Conservation (phyloP, 2,329 filamentous ascomycete species). For the Lachnellula occidentalis region DNA sequence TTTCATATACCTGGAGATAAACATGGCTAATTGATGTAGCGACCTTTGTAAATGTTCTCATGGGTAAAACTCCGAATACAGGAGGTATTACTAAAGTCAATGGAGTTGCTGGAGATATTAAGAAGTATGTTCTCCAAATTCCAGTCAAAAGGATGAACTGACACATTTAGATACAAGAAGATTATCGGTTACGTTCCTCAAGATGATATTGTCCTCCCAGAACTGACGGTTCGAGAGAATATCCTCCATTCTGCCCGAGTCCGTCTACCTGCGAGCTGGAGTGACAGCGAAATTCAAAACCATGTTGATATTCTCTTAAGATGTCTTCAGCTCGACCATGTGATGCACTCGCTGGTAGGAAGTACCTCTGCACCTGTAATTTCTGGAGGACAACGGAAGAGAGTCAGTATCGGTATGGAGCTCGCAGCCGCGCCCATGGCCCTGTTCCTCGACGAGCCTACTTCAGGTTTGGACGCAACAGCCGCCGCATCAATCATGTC, state of each 20-base stretch:
- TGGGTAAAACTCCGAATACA: conserved; percentile 51
- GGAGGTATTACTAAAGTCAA: conserved; percentile 48
- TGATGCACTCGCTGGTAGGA: conserved; percentile 43
- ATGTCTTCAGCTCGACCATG: conserved; percentile 39
- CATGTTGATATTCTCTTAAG: conserved; percentile 53
- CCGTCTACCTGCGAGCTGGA: conserved; percentile 48
- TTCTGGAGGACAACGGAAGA: conserved; percentile 55
- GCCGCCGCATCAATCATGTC: conserved; percentile 57
- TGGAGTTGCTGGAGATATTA: conserved; percentile 25
- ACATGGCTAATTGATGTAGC: conserved; percentile 23
- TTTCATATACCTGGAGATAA: not conserved
- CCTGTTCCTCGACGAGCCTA: conserved; percentile 57
- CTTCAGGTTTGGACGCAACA: conserved; percentile 57
- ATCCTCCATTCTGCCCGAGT: conserved; percentile 54
- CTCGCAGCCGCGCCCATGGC: conserved; percentile 52
- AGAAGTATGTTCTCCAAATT: conserved; percentile 16
- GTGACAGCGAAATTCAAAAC: conserved; percentile 41
- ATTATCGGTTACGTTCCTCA: conserved; percentile 58
- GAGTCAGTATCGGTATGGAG: conserved; percentile 58
- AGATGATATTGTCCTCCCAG: conserved; percentile 54
- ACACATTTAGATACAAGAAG: conserved; percentile 44
- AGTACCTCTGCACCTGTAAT: conserved; percentile 57
- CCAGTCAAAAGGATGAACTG: not conserved
- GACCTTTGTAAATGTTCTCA: conserved; percentile 56
- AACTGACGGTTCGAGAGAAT: conserved; percentile 57